A percentile compares a stretch with the other conserved stretches of the same genome.
phyloP scores from a whole-genome alignment of 2,329 filamentous ascomycete species.

The Calonectria crousiana region DNA sequence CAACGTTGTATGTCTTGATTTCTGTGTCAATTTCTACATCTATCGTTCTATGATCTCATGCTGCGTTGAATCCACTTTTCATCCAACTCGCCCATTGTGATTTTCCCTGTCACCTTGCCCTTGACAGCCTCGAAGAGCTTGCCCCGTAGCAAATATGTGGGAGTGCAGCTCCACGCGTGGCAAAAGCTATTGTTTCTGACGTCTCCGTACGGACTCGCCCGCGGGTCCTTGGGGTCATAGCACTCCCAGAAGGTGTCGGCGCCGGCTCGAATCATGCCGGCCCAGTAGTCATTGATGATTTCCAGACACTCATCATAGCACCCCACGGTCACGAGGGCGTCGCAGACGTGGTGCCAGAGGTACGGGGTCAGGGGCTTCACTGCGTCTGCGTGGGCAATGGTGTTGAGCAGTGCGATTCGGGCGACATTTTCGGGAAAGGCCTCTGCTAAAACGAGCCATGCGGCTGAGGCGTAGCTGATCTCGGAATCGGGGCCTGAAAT shows the following conservation, averaged over 20 bases:
- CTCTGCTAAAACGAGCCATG: constrained; percentile 24
- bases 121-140: constrained; percentile 7
- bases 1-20: not conserved
- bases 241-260: constrained; percentile 35
- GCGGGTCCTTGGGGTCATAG: constrained; percentile 26
- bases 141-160: constrained; percentile 26
- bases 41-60: not conserved
- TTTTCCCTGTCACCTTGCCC: constrained; percentile 20
- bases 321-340: constrained; percentile 23
- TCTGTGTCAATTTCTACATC: not conserved
- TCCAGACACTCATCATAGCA: constrained; percentile 28
- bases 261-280: constrained; percentile 29
- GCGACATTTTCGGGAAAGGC: constrained; percentile 10
- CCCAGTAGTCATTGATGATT: constrained; percentile 29
- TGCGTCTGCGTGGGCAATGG: constrained; percentile 16
- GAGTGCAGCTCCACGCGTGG: constrained; percentile 35
- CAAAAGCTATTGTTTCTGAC: constrained; percentile 34
- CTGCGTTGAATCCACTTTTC: constrained; percentile 23
- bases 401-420: constrained; percentile 14
- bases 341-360: constrained; percentile 33
- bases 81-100: constrained; percentile 28
- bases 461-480: constrained; percentile 27
- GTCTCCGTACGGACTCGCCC: constrained; percentile 31
- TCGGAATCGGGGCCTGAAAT: constrained; percentile 19
- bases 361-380: constrained; percentile 29